phyloP scores from a whole-genome alignment of 192 early-diverging fungal species.

The Rhizoclosmatium globosum region DNA sequence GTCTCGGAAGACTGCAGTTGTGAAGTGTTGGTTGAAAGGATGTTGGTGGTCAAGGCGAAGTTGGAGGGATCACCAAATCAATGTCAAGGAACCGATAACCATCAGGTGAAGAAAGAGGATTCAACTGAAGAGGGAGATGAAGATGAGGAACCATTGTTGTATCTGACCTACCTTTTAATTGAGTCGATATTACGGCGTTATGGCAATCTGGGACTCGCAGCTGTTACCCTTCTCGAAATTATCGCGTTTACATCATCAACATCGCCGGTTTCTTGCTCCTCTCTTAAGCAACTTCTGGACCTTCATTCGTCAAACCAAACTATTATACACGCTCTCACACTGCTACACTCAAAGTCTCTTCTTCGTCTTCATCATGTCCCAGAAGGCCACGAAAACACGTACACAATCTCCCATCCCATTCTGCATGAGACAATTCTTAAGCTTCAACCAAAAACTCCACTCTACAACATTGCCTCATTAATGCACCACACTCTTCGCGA shows the following conservation, averaged over 20 bases:
- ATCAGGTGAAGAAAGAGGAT: neutral
- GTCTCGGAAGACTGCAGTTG: neutral
- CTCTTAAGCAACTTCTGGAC: neutral
- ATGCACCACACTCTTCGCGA: neutral
- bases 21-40: neutral
- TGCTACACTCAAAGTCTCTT: neutral
- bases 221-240: conserved; percentile 4
- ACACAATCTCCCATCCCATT: neutral
- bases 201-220: conserved; percentile 7
- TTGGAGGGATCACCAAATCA: neutral
- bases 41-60: conserved; percentile 5
- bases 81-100: neutral
- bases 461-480: neutral
- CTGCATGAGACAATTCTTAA: neutral
- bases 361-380: neutral
- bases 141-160: conserved; percentile 1
- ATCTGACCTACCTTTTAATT: neutral
- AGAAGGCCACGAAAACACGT: neutral
- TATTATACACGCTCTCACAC: neutral
- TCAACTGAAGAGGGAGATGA: neutral
- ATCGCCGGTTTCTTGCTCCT: neutral
- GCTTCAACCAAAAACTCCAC: neutral
- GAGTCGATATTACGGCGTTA: neutral
- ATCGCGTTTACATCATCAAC: neutral
- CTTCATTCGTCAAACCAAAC: neutral